phyloP scores from a whole-genome alignment of 75 land plant genomes.

The Cupressus sempervirens region DNA sequence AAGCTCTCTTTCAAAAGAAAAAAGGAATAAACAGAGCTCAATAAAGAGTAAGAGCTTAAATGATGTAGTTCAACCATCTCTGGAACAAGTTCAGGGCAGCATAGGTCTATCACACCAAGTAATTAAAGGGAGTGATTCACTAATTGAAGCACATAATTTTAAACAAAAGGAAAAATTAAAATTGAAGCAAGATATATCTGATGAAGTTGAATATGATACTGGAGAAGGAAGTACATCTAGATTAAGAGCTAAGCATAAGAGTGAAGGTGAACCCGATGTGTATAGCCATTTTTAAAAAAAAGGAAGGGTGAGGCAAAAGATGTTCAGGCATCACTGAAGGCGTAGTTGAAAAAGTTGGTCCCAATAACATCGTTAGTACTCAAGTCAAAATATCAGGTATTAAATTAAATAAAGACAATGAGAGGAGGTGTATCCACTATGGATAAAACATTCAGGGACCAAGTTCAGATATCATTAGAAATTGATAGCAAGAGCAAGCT shows the following conservation, averaged over 20 bases:
- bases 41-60: constrained; percentile 46
- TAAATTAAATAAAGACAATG: not conserved
- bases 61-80: constrained; percentile 40
- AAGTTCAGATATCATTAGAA: constrained; percentile 12
- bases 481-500: constrained; percentile 16
- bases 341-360: too few relatives aligned
- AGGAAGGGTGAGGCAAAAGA: constrained; percentile 29
- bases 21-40: constrained; percentile 28
- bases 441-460: constrained; percentile 12
- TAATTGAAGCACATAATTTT: too few relatives aligned
- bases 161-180: too few relatives aligned
- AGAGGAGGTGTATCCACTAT: not conserved
- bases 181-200: too few relatives aligned
- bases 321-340: not conserved
- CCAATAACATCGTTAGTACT: constrained; percentile 11
- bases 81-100: constrained; percentile 3
- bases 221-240: constrained; percentile 12
- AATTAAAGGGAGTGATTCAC: too few relatives aligned
- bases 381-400: not conserved
- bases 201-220: too few relatives aligned
- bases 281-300: constrained; percentile 36
- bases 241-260: constrained; percentile 36
- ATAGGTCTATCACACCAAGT: constrained; percentile 21
- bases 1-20: constrained; percentile 22
- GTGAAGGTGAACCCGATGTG: constrained; percentile 23